Evolutionary conservation across 2,329 filamentous ascomycete species (phyloP).

Genomic region (Beauveria pseudobassiana): DNA sequence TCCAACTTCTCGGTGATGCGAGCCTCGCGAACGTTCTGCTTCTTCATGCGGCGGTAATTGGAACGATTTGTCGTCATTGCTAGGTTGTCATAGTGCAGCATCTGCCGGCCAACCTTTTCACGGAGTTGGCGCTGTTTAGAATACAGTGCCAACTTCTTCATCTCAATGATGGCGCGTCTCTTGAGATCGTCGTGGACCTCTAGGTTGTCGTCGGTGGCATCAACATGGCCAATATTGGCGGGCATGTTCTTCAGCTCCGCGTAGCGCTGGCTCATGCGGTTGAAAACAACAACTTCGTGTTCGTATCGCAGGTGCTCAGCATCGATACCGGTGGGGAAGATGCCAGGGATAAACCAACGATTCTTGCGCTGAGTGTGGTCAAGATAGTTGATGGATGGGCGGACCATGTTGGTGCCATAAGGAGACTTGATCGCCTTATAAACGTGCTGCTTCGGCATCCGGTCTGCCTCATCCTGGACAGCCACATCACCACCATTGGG

Average conservation of each 20-base stretch:
- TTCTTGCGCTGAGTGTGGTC: constrained; percentile 71
- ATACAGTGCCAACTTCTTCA: constrained; percentile 83
- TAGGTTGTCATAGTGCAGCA: constrained; percentile 92
- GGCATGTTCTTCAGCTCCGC: constrained; percentile 76
- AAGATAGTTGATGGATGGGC: constrained; percentile 63
- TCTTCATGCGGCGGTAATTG: constrained; percentile 90
- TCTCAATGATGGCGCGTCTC: constrained; percentile 85
- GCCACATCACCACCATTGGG: constrained; percentile 28
- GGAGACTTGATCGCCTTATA: constrained; percentile 74
- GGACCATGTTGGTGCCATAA: constrained; percentile 48
- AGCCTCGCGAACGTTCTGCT: constrained; percentile 89
- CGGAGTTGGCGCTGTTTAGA: constrained; percentile 81
- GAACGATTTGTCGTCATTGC: constrained; percentile 95
- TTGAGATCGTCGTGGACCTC: constrained; percentile 77
- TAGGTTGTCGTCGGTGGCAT: constrained; percentile 60
- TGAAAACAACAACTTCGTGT: constrained; percentile 81
- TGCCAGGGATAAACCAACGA: constrained; percentile 73
- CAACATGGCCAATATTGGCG: constrained; percentile 82
- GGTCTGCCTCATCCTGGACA: constrained; percentile 24
- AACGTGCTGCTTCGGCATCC: constrained; percentile 35
- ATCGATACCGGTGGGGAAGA: constrained; percentile 85
- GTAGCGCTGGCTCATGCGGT: constrained; percentile 79
- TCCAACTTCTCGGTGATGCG: constrained; percentile 97
- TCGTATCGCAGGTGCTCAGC: constrained; percentile 80
- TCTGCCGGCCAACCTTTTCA: constrained; percentile 79